Evolutionary conservation across 2,329 filamentous ascomycete genomes (phyloP), one percentile per base, ranked within the genome.

Genomic region (Fusarium decemcellulare): DNA sequence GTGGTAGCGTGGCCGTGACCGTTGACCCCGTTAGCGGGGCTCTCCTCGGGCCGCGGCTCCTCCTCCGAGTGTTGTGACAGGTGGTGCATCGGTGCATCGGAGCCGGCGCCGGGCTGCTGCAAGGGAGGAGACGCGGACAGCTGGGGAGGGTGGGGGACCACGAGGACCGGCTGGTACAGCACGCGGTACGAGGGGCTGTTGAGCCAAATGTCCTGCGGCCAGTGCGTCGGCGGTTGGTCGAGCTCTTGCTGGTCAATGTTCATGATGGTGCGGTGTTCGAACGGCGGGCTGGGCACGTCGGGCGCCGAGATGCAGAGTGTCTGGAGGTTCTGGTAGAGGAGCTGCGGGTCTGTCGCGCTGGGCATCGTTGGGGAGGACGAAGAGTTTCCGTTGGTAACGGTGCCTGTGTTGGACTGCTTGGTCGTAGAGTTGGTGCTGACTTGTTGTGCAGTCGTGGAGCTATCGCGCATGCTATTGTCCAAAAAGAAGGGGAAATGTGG

Each of bases 141-240:
- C n/a, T 8, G 46, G 46, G 12, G 60, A 14, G 39, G 48, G 51
- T 61, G 32, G 32, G 57, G 61, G 8, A 61, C 12, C 42, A 60
- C 48, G 48, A 64, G 57, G 16, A 55, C 39, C 5, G 65, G 65
- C 18, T 71, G 68, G 11, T 71, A 71, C 11, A 71, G 58, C 16
- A 66, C 65, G 8, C 61, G 61, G 1, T 48, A 58, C 5, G 32
- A 42, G 1, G 65, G 65, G 23, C 42, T 54, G 23, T 69, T 23
- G n/a, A 71, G 40, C 68, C 68, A 71, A 14, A 71, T 66, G 18
- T 71, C 68, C 43, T 71, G 61, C 0, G 68, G 68, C 40, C 52
- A 69, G 4, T 47, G 34, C 2, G 42, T 30, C 8, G 43, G 16
- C 2, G 42, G 34, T 11, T 44, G 59, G 14, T 61, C 37, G 0